phyloP scores from a whole-genome alignment of 768 basidiomycete genomes.

The Boletellus ananiceps region DNA sequence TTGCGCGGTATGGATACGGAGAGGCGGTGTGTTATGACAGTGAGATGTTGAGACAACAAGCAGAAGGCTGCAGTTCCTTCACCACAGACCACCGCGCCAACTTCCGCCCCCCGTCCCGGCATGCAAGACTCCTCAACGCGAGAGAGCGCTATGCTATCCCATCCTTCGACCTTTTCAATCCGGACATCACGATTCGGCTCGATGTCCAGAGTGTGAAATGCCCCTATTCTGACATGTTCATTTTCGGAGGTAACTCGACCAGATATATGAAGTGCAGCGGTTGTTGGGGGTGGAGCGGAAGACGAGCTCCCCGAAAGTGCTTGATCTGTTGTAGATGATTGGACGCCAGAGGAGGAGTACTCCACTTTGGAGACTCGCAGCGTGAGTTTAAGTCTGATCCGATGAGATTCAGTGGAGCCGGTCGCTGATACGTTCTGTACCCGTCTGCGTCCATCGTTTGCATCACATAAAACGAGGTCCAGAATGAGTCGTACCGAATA shows the following conservation, averaged over 20 bases:
- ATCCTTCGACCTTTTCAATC: constrained; percentile 81
- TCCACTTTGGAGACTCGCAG: constrained; percentile 73
- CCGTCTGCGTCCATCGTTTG: constrained; percentile 45
- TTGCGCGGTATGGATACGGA: constrained; percentile 89
- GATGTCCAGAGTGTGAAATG: constrained; percentile 91
- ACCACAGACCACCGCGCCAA: constrained; percentile 93
- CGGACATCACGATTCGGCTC: constrained; percentile 88
- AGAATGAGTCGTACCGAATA: constrained; percentile 51
- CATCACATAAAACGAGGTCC: neutral
- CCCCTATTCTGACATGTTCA: constrained; percentile 84
- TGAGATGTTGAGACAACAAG: constrained; percentile 95
- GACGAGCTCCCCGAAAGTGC: constrained; percentile 21
- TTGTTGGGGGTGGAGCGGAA: constrained; percentile 32
- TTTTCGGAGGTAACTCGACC: constrained; percentile 87
- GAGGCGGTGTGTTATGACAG: constrained; percentile 85
- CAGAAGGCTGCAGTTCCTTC: constrained; percentile 96
- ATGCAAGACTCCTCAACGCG: constrained; percentile 85
- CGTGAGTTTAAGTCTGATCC: constrained; percentile 82
- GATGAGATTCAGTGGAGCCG: constrained; percentile 89
- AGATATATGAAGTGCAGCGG: constrained; percentile 75
- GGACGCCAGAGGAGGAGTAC: constrained; percentile 68
- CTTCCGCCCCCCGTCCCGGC: constrained; percentile 93
- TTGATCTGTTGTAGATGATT: constrained; percentile 46
- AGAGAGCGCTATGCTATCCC: constrained; percentile 85
- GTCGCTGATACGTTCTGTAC: constrained; percentile 88